These are phyloP conservation scores for Jaapia argillacea DNA, from an alignment of 768 basidiomycete species.

Conservation along the genomic window DNA sequence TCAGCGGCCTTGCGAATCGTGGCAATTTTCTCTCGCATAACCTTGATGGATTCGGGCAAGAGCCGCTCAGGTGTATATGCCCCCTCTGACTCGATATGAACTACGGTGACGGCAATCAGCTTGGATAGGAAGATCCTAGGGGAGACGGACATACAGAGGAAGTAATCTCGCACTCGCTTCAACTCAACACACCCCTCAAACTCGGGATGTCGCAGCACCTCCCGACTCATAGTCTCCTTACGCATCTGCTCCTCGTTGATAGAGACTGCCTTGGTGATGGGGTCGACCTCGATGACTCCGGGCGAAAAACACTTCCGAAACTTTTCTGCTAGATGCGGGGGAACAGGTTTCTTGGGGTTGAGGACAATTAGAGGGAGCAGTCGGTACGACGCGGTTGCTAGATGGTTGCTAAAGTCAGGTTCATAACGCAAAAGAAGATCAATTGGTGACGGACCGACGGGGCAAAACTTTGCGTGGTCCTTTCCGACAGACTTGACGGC, in stretches of 20 bases:
- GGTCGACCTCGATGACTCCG: slow-evolving; percentile 62
- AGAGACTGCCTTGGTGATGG: slow-evolving; percentile 44
- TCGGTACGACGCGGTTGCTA: slow-evolving; percentile 94
- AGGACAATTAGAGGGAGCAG: slow-evolving; percentile 75
- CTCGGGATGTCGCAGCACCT: slow-evolving; percentile 87
- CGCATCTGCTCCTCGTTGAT: slow-evolving; percentile 60
- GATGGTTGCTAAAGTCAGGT: background rate
- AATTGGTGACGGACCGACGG: slow-evolving; percentile 62
- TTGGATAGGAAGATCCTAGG: background rate
- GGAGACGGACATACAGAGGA: slow-evolving; percentile 61
- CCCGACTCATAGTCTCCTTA: slow-evolving; percentile 83
- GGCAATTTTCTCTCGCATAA: slow-evolving; percentile 75
- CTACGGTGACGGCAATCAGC: slow-evolving; percentile 26
- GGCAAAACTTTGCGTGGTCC: slow-evolving; percentile 94
- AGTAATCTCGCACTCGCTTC: slow-evolving; percentile 81
- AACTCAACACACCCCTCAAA: slow-evolving; percentile 79
- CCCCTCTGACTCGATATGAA: slow-evolving; percentile 86
- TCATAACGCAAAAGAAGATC: background rate
- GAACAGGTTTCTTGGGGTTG: slow-evolving; percentile 64
- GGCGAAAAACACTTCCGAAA: slow-evolving; percentile 86
- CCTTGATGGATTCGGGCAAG: slow-evolving; percentile 66
- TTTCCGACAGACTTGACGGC: slow-evolving; percentile 89
- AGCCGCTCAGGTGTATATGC: slow-evolving; percentile 80
- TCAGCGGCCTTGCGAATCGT: slow-evolving; percentile 28
- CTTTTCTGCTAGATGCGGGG: slow-evolving; percentile 64